Evolutionary conservation across 345 rosid species (phyloP).

Genomic region (Lepidium didymum): DNA sequence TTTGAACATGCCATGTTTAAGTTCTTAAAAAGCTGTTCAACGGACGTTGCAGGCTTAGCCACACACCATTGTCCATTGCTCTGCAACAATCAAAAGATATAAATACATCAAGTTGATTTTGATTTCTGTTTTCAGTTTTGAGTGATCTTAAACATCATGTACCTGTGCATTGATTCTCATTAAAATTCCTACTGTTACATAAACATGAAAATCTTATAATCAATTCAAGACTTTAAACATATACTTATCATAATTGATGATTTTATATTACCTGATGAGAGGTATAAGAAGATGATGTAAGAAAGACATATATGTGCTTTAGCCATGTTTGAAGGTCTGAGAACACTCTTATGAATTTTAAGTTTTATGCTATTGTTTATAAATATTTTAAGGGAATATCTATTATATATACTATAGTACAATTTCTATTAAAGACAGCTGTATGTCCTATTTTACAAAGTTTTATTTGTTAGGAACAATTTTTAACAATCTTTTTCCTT

Average conservation of each 20-base stretch:
- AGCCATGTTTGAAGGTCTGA: neutral
- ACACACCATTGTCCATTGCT: neutral
- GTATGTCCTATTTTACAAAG: neutral
- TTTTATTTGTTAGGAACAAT: neutral
- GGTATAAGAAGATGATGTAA: conserved; percentile 4
- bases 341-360: neutral
- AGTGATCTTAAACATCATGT: neutral
- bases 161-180: conserved; percentile 4
- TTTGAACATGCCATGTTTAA: neutral
- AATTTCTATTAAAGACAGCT: neutral
- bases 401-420: neutral
- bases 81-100: neutral
- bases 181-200: neutral
- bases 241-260: neutral
- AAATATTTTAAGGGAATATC: neutral
- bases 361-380: neutral
- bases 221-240: neutral
- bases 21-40: neutral
- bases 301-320: neutral
- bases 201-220: neutral
- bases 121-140: neutral
- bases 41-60: neutral
- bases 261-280: conserved; percentile 1
- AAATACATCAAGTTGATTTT: neutral
- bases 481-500: neutral